A percentile compares a stretch with the other conserved stretches of the same genome.
Evolutionary conservation across 2,329 filamentous ascomycete species (phyloP).

Genomic region (Allantophomopsis lycopodina): DNA sequence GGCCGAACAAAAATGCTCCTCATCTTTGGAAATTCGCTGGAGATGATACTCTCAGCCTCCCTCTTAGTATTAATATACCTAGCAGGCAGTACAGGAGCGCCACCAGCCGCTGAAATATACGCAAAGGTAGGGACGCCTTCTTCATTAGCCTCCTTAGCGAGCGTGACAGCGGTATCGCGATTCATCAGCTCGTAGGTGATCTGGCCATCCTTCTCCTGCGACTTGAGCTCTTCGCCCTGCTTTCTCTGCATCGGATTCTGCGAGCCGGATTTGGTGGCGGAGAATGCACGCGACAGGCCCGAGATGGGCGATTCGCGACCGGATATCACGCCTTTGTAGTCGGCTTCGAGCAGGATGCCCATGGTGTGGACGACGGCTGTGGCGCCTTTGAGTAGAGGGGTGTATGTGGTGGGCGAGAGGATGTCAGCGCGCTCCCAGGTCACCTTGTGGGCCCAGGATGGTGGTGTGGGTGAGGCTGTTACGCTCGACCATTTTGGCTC

Average conservation of each 20-base stretch:
- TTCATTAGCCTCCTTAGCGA: constrained; percentile 62
- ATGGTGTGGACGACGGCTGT: constrained; percentile 87
- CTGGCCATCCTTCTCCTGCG: constrained; percentile 56
- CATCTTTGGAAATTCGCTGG: constrained; percentile 58
- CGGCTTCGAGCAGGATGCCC: constrained; percentile 91
- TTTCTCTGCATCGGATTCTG: constrained; percentile 56
- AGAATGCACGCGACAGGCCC: constrained; percentile 70
- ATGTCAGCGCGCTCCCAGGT: constrained; percentile 84
- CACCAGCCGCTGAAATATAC: constrained; percentile 80
- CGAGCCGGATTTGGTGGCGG: constrained; percentile 45
- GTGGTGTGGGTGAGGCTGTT: constrained; percentile 55
- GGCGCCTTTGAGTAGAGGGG: constrained; percentile 58
- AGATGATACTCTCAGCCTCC: constrained; percentile 70
- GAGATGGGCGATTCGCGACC: constrained; percentile 72
- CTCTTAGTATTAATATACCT: constrained; percentile 88
- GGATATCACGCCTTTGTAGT: constrained; percentile 87
- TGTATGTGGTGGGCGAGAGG: constrained; percentile 69
- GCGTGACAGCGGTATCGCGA: constrained; percentile 69
- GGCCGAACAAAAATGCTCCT: constrained; percentile 73
- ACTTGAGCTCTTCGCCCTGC: constrained; percentile 44
- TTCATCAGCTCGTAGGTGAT: constrained; percentile 98
- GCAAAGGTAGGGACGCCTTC: constrained; percentile 58
- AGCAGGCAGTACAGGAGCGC: constrained; percentile 69
- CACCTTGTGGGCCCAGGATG: constrained; percentile 70
- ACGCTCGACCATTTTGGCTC: constrained; percentile 75